Conservation (phyloP, 202 grass and related monocot species). For the Brachypodium distachyon region DNA sequence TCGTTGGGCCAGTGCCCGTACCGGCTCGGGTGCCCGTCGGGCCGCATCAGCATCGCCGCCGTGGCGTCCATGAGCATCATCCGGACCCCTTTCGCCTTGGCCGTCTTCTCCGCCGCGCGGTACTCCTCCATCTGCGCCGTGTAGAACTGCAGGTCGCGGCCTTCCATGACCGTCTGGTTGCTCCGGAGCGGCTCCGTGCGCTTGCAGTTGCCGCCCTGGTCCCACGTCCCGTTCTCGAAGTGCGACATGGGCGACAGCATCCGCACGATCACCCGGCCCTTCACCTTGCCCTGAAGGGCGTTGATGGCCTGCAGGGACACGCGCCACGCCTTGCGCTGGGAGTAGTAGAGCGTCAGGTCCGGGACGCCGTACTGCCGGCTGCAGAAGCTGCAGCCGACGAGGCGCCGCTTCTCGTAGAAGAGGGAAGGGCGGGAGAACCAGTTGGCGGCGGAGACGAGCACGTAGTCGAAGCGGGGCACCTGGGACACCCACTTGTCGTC, state of each 20-base stretch:
- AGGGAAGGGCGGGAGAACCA: conserved; percentile 68
- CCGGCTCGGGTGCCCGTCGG: conserved; percentile 64
- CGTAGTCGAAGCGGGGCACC: conserved; percentile 54
- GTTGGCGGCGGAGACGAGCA: conserved; percentile 59
- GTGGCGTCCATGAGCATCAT: conserved; percentile 62
- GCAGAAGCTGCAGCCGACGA: conserved; percentile 78
- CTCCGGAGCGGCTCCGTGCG: conserved; percentile 38
- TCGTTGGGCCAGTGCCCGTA: conserved; percentile 51
- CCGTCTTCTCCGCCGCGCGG: conserved; percentile 33
- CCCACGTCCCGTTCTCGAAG: conserved; percentile 87
- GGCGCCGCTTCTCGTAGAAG: conserved; percentile 55
- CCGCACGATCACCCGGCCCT: conserved; percentile 43
- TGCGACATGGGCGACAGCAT: conserved; percentile 73
- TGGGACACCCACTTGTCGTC: conserved; percentile 48
- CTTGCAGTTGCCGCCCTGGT: conserved; percentile 63
- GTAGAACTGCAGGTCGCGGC: conserved; percentile 54
- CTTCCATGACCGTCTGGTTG: conserved; percentile 58
- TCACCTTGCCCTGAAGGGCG: neutral
- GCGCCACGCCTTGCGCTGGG: conserved; percentile 58
- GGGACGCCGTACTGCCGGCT: conserved; percentile 53
- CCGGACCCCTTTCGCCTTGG: neutral
- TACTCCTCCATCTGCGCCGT: conserved; percentile 71
- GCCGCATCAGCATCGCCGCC: conserved; percentile 57
- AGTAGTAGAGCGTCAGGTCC: conserved; percentile 65
- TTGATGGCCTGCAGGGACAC: conserved; percentile 41